Evolutionary conservation across 352 stramenopile species (phyloP).

Genomic region (Phytophthora quininea): DNA sequence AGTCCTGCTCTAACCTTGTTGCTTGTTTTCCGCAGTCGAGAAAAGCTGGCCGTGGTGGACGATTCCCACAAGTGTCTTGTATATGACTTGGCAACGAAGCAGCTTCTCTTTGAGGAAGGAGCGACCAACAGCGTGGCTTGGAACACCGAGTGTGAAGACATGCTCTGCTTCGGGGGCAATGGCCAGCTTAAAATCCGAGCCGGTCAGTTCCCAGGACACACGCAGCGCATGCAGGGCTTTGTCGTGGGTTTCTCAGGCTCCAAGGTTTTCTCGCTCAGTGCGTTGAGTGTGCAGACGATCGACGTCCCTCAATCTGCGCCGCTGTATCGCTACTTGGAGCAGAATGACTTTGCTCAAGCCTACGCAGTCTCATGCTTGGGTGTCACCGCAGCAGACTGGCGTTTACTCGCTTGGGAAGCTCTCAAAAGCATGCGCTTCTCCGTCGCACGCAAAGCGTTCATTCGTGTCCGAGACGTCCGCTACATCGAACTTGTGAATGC

Average conservation of each 20-base stretch:
- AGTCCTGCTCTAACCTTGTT: slow-evolving; percentile 2
- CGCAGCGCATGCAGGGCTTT: slow-evolving; percentile 91
- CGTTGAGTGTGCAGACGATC: slow-evolving; percentile 85
- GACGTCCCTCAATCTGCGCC: slow-evolving; percentile 91
- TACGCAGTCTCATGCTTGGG: slow-evolving; percentile 93
- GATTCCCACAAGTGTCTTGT: slow-evolving; percentile 89
- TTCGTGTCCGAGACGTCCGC: slow-evolving; percentile 90
- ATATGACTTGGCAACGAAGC: slow-evolving; percentile 91
- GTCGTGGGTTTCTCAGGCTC: slow-evolving; percentile 93
- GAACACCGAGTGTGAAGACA: slow-evolving; percentile 95
- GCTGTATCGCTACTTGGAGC: slow-evolving; percentile 91
- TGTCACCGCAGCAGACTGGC: slow-evolving; percentile 94
- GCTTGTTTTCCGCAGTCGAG: slow-evolving; percentile 44
- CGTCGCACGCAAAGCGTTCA: slow-evolving; percentile 88
- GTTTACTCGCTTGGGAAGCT: slow-evolving; percentile 85
- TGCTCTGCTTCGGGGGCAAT: slow-evolving; percentile 93
- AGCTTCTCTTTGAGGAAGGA: slow-evolving; percentile 88
- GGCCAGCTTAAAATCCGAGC: slow-evolving; percentile 92
- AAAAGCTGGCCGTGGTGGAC: slow-evolving; percentile 93
- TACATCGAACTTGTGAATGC: slow-evolving; percentile 92
- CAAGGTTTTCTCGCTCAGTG: slow-evolving; percentile 93
- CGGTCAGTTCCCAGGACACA: slow-evolving; percentile 86
- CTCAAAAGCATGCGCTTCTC: slow-evolving; percentile 85
- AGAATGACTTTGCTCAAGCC: slow-evolving; percentile 86
- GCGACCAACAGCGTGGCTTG: slow-evolving; percentile 92